phyloP scores from a whole-genome alignment of 2,329 filamentous ascomycete genomes.

The Talaromyces sp. region DNA sequence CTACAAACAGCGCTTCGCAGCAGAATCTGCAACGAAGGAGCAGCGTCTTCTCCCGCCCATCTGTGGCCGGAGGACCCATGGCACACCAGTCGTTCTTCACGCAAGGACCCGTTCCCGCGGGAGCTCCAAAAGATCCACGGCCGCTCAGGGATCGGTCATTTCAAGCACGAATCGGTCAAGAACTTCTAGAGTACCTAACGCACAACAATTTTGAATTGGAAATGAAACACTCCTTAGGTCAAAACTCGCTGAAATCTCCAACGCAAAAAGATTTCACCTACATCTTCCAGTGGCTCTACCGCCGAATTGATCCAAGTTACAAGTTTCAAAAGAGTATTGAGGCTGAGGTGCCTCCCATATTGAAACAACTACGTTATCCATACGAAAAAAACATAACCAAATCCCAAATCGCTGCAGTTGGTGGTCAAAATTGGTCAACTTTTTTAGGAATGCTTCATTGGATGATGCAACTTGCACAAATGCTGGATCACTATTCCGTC shows the following conservation, averaged over 20 bases:
- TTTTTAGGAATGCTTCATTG: slow-evolving; percentile 93
- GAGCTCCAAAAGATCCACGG: slow-evolving; percentile 79
- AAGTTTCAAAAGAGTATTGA: slow-evolving; percentile 92
- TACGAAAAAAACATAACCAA: slow-evolving; percentile 96
- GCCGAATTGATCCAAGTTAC: slow-evolving; percentile 89
- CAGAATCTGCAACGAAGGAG: slow-evolving; percentile 60
- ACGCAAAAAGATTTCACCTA: slow-evolving; percentile 97
- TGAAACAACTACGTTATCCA: slow-evolving; percentile 91
- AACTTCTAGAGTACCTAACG: slow-evolving; percentile 84
- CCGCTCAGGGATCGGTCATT: slow-evolving; percentile 76
- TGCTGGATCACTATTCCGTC: slow-evolving; percentile 76
- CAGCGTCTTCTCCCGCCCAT: slow-evolving; percentile 75
- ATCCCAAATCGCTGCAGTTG: slow-evolving; percentile 88
- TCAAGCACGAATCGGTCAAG: slow-evolving; percentile 76
- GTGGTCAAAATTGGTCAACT: slow-evolving; percentile 93
- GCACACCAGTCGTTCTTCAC: slow-evolving; percentile 92
- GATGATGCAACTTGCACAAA: slow-evolving; percentile 97
- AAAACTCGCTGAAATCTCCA: slow-evolving; percentile 85
- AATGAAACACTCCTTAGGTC: slow-evolving; percentile 88
- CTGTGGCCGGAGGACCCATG: slow-evolving; percentile 56
- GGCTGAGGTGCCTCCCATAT: slow-evolving; percentile 83
- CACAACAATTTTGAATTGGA: slow-evolving; percentile 96
- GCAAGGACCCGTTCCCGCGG: slow-evolving; percentile 73
- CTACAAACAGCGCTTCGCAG: slow-evolving; percentile 50
- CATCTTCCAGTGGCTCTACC: slow-evolving; percentile 98